Evolutionary conservation across 2,329 filamentous ascomycete genomes (phyloP), one percentile per base, ranked within the genome.

Genomic region (Pseudocercospora fuligena): DNA sequence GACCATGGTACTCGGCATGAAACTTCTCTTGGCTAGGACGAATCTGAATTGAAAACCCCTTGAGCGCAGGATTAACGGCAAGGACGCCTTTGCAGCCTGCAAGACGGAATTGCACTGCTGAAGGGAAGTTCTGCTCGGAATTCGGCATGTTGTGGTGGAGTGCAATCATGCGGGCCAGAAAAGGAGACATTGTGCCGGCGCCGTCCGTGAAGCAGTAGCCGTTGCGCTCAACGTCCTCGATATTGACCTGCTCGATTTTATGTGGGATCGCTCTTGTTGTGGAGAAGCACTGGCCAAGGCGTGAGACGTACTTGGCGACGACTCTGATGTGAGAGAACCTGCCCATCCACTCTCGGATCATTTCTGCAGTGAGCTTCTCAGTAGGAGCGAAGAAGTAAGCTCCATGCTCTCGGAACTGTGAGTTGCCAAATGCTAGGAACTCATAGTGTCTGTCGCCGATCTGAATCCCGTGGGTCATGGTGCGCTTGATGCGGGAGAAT

Each of bases 381-480:
- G 88, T 88, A 0, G 91, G 87, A 4, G 92, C 90, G 77, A 98
- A 98, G 79, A 99, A 97, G 75, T 95, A 98, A 0, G 92, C 94
- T 0, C 94, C 92, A 72, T 94, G 89, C 75, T 98, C 94, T 60
- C 94, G 88, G 66, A 99, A 92, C 73, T 99, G 95, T 0, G 95
- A 97, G 78, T 95, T 98, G 0, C 95, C 94, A 80, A 94, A 97
- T 0, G 94, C 95, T 27, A 99, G 86, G 70, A 98, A 98, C 72
- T 94, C 87, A 78, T 93, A 99, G 66, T 88, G 87, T 7, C 92
- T 89, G 69, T 90, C 91, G 4, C 92, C 95, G 59, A 99, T 89
- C 0, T 84, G 84, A 70, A 99, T 94, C 0, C 95, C 95, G 63
- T 95, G 87, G 53, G 81, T 84, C 74, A 98, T 82, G 0, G 90